Evolutionary conservation across 2,329 filamentous ascomycete genomes (phyloP).

Genomic region (Decorospora gaudefroyi): DNA sequence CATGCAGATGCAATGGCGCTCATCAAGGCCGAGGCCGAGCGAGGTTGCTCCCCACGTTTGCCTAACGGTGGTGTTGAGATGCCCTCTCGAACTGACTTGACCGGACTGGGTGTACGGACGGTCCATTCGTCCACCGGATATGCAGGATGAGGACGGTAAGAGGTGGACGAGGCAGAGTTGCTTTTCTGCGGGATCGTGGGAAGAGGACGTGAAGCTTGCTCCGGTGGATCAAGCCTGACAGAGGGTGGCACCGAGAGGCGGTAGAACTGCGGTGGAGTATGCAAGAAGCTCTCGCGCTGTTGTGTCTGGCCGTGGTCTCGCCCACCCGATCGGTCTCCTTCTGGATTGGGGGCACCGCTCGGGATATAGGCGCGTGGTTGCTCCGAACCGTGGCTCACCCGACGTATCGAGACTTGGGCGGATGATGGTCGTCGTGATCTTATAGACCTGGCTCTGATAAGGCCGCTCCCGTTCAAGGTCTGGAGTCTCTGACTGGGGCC

Average conservation of each 20-base stretch:
- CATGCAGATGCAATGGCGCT: conserved; percentile 28
- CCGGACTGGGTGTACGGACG: conserved; percentile 36
- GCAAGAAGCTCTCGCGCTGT: conserved; percentile 10
- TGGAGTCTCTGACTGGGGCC: background rate
- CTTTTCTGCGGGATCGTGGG: conserved; percentile 28
- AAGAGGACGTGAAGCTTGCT: conserved; percentile 13
- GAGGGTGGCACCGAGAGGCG: conserved; percentile 35
- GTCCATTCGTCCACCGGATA: conserved; percentile 36
- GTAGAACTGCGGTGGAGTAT: conserved; percentile 15
- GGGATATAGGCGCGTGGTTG: conserved; percentile 19
- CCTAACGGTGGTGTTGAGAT: conserved; percentile 28
- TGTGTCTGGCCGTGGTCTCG: conserved; percentile 1
- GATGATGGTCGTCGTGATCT: background rate
- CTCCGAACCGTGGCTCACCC: background rate
- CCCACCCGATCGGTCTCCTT: background rate
- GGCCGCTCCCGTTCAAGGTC: background rate
- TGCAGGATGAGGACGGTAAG: conserved; percentile 31
- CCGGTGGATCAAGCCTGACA: conserved; percentile 22
- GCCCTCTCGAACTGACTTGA: conserved; percentile 26
- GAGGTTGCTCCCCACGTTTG: conserved; percentile 15
- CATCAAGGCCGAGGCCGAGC: conserved; percentile 27
- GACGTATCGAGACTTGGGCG: background rate
- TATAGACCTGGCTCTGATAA: background rate
- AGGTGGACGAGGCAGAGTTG: conserved; percentile 17
- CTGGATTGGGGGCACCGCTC: conserved; percentile 13